Evolutionary conservation across 192 early-diverging fungal genomes (phyloP).

Genomic region (Linnemannia zychae): DNA sequence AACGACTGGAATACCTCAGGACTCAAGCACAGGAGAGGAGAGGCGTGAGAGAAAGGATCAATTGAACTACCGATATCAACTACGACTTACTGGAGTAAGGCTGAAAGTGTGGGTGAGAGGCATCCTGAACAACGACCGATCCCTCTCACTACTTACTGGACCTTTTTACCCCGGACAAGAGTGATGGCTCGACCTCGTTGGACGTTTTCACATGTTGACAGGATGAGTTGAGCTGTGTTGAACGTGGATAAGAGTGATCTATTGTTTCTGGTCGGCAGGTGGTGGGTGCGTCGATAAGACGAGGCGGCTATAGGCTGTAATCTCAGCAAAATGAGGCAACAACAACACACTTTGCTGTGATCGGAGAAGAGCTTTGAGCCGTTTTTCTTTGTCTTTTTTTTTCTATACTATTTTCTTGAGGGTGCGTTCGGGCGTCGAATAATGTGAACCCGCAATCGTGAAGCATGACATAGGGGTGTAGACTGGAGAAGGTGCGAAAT

Average conservation of each 20-base stretch:
- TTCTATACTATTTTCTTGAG: not conserved
- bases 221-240: not conserved
- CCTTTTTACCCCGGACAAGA: not conserved
- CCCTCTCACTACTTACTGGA: not conserved
- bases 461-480: not conserved
- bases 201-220: conserved; percentile 30
- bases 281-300: conserved; percentile 45
- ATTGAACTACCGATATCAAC: not conserved
- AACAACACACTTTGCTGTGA: not conserved
- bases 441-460: not conserved
- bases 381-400: not conserved
- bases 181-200: conserved; percentile 1
- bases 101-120: not conserved
- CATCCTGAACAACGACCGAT: not conserved
- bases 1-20: not conserved
- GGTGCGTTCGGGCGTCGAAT: conserved; percentile 6
- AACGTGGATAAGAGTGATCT: not conserved
- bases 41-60: not conserved
- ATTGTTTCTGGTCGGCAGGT: not conserved
- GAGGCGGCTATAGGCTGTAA: not conserved
- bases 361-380: conserved; percentile 12
- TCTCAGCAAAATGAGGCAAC: conserved; percentile 6
- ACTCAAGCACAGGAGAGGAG: not conserved
- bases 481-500: not conserved
- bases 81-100: not conserved